These are phyloP conservation scores for Sporothrix brasiliensis DNA, from an alignment of 2,329 filamentous ascomycete species.

Conservation along the genomic window DNA sequence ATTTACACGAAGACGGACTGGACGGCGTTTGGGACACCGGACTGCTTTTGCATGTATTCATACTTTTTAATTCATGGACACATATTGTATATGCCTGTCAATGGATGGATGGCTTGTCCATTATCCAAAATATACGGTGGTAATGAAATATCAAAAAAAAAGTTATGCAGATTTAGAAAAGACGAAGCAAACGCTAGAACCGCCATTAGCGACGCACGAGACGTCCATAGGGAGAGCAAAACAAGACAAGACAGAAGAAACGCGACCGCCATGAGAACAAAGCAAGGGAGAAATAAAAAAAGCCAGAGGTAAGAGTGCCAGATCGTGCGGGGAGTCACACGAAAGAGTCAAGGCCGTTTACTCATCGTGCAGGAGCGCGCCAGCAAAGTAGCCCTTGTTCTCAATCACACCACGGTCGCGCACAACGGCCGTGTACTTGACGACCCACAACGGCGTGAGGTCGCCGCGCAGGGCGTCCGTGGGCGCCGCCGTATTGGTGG, in stretches of 20 bases:
- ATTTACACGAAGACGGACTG: not conserved
- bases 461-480: conserved; percentile 69
- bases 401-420: conserved; percentile 93
- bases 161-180: conserved; percentile 34
- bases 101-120: not conserved
- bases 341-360: conserved; percentile 31
- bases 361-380: conserved; percentile 66
- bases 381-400: conserved; percentile 96
- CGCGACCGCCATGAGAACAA: not conserved
- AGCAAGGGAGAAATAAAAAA: not conserved
- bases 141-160: not conserved
- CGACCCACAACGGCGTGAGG: conserved; percentile 87
- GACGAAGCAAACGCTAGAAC: conserved; percentile 31
- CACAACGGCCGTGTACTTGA: conserved; percentile 95
- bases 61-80: conserved; percentile 9
- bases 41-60: not conserved
- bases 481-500: not conserved
- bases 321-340: not conserved
- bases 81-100: not conserved
- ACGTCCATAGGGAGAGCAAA: conserved; percentile 24
- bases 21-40: conserved; percentile 17
- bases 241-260: conserved; percentile 9
- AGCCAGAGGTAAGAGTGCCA: not conserved
- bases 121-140: not conserved
- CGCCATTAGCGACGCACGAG: conserved; percentile 4